phyloP scores from a whole-genome alignment of 768 basidiomycete species.

The Trametes cingulata region DNA sequence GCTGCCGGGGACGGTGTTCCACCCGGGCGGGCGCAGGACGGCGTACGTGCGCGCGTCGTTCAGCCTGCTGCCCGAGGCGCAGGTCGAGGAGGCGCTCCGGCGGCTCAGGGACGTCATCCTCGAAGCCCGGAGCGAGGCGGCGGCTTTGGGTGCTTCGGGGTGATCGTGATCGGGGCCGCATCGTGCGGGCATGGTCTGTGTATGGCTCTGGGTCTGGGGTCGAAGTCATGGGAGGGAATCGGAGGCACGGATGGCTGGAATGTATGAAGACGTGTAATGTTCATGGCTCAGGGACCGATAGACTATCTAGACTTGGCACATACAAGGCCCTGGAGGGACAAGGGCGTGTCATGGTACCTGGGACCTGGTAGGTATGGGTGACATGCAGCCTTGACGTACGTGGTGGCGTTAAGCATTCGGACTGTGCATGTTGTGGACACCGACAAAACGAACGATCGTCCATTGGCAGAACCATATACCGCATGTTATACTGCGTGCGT shows the following conservation, averaged over 20 bases:
- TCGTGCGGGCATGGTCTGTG: not conserved
- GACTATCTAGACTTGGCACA: too few species aligned
- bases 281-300: too few species aligned
- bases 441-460: too few species aligned
- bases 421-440: not conserved
- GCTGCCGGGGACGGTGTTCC: constrained; percentile 82
- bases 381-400: too few species aligned
- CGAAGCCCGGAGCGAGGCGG: constrained; percentile 17
- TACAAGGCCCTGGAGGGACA: too few species aligned
- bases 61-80: constrained; percentile 62
- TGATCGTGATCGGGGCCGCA: not conserved
- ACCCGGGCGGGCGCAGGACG: constrained; percentile 68
- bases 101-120: constrained; percentile 46
- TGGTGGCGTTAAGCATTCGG: not conserved
- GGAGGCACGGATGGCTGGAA: too few species aligned
- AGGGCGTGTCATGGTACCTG: too few species aligned
- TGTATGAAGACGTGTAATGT: not conserved
- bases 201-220: too few species aligned
- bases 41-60: constrained; percentile 84
- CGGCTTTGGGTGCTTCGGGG: not conserved
- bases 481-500: too few species aligned
- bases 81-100: constrained; percentile 73
- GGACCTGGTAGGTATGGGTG: not conserved
- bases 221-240: too few species aligned
- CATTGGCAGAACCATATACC: too few species aligned